Conservation (phyloP, 352 stramenopile species). For the Ophiocytium majus region DNA sequence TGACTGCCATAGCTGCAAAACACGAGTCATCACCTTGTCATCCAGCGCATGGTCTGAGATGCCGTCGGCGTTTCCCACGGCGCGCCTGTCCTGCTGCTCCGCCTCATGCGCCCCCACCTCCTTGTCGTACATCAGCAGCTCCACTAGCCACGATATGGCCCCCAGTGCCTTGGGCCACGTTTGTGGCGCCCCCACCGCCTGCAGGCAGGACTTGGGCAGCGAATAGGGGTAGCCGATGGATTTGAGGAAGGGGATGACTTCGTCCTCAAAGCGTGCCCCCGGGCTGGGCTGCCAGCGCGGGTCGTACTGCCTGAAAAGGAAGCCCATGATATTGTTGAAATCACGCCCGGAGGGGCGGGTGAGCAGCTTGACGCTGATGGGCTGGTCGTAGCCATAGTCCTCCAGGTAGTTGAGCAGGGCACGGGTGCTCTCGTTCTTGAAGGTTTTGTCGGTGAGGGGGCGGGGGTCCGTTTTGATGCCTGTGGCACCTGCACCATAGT, state of each 20-base stretch:
- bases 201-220: constrained; percentile 88
- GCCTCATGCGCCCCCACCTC: constrained; percentile 57
- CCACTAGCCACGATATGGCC: constrained; percentile 93
- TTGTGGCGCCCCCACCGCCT: constrained; percentile 78
- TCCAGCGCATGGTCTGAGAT: constrained; percentile 68
- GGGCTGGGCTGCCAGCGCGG: constrained; percentile 15
- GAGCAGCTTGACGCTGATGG: constrained; percentile 81
- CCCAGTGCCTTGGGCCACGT: constrained; percentile 82
- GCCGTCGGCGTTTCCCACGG: constrained; percentile 38
- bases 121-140: constrained; percentile 83
- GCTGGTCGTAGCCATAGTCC: constrained; percentile 81
- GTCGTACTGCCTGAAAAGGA: constrained; percentile 80
- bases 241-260: constrained; percentile 75
- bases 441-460: constrained; percentile 81
- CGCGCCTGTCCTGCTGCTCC: constrained; percentile 40
- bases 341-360: constrained; percentile 89
- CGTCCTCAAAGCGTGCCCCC: constrained; percentile 75
- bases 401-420: constrained; percentile 87
- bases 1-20: too few species aligned
- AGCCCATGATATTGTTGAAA: constrained; percentile 93
- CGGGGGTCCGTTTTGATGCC: constrained; percentile 66
- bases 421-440: constrained; percentile 82
- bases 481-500: constrained; percentile 22
- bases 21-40: constrained; percentile 61
- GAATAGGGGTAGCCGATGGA: constrained; percentile 85